phyloP scores from a whole-genome alignment of 768 basidiomycete species.

The Leccinum olivaceopallidum region DNA sequence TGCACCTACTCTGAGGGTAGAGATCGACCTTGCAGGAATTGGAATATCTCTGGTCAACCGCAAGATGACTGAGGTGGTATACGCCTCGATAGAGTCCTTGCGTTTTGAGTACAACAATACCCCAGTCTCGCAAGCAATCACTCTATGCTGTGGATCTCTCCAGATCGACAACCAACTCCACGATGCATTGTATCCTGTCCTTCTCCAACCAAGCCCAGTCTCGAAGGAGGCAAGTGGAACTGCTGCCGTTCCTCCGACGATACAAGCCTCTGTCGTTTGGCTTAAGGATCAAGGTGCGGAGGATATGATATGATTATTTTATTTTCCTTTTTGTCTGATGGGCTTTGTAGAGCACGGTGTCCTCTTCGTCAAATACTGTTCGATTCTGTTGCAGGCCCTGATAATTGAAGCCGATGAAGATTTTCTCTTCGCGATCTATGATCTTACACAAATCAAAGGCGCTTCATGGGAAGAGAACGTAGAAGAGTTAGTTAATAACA shows the following conservation, averaged over 20 bases:
- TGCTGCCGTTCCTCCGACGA: slow-evolving; percentile 75
- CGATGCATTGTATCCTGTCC: slow-evolving; percentile 92
- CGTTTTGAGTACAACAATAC: slow-evolving; percentile 86
- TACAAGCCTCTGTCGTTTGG: slow-evolving; percentile 86
- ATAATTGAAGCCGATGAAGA: slow-evolving; percentile 98
- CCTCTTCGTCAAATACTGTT: slow-evolving; percentile 96
- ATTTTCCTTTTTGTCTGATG: not conserved
- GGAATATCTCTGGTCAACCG: slow-evolving; percentile 92
- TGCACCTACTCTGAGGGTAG: slow-evolving; percentile 61
- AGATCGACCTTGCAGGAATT: slow-evolving; percentile 83
- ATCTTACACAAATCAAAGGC: slow-evolving; percentile 90
- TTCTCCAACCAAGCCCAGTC: slow-evolving; percentile 91
- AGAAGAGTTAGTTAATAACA: slow-evolving; percentile 59
- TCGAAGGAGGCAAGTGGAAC: slow-evolving; percentile 72
- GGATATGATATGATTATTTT: not conserved
- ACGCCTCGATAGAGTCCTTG: slow-evolving; percentile 74
- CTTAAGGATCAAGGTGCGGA: slow-evolving; percentile 86
- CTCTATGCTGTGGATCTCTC: slow-evolving; percentile 78
- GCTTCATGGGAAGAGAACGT: slow-evolving; percentile 81
- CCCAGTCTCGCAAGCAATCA: slow-evolving; percentile 75
- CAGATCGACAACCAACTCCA: slow-evolving; percentile 98
- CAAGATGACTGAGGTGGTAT: slow-evolving; percentile 85
- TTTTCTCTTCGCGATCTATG: slow-evolving; percentile 87
- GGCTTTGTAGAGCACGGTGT: slow-evolving; percentile 84
- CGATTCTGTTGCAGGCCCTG: slow-evolving; percentile 88